Percentiles rank a stretch among this genome's conserved stretches.
Evolutionary conservation across 176 grass and related monocot species (phyloP).

Genomic region (Typha latifolia): DNA sequence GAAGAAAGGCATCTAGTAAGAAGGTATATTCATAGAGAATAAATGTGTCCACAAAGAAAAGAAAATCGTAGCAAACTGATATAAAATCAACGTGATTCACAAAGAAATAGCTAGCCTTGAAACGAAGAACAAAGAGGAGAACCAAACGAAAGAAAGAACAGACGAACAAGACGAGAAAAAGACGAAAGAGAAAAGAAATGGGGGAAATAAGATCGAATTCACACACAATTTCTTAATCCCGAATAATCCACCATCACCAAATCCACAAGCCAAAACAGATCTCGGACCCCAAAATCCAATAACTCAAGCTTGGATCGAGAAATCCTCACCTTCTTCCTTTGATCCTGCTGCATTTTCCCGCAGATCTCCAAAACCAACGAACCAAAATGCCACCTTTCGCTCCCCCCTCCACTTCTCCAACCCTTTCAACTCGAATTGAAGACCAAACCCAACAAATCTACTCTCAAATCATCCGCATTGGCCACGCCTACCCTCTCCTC

Average conservation of each 20-base stretch:
- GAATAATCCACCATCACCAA: conserved; percentile 5
- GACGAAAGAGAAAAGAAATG: too few species aligned
- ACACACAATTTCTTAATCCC: background rate
- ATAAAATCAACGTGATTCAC: background rate
- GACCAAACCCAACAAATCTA: conserved; percentile 19
- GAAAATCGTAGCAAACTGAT: conserved; percentile 8
- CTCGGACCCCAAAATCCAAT: conserved; percentile 1
- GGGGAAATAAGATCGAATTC: conserved; percentile 6
- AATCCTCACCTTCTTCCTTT: conserved; percentile 73
- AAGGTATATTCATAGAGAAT: conserved; percentile 10
- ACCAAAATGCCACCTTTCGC: conserved; percentile 12
- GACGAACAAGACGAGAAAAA: background rate
- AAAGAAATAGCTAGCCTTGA: background rate
- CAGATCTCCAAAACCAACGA: conserved; percentile 37
- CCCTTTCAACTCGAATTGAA: background rate
- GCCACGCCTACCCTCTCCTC: background rate
- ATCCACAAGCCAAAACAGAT: background rate
- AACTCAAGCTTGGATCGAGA: conserved; percentile 11
- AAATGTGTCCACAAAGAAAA: conserved; percentile 9
- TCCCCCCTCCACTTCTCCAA: background rate
- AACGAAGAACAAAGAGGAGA: background rate
- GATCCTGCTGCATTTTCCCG: conserved; percentile 83
- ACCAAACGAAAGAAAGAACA: background rate
- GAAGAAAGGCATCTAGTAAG: conserved; percentile 11
- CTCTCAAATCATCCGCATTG: conserved; percentile 28